phyloP scores from a whole-genome alignment of 768 basidiomycete species.

The Antrodiella citrinella region DNA sequence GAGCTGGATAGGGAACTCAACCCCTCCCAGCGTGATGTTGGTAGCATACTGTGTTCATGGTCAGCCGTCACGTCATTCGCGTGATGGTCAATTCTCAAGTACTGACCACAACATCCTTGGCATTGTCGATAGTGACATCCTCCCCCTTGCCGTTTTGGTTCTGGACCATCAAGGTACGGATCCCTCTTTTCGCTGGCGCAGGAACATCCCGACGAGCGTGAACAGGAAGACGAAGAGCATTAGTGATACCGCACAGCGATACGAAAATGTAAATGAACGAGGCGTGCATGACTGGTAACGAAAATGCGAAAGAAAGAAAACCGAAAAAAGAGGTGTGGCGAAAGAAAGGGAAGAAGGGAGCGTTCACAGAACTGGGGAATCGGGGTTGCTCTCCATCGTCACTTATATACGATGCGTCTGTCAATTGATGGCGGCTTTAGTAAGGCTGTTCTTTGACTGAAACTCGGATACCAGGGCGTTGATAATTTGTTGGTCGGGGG shows the following conservation, averaged over 20 bases:
- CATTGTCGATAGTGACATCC: constrained; percentile 12
- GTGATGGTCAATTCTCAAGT: too few relatives aligned
- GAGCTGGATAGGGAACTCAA: constrained; percentile 23
- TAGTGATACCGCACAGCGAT: constrained; percentile 20
- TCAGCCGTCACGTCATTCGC: too few relatives aligned
- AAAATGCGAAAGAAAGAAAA: constrained; percentile 5
- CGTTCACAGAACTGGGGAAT: constrained; percentile 8
- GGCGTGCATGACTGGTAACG: constrained; percentile 12
- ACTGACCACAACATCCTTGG: constrained; percentile 15
- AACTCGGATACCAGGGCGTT: not conserved
- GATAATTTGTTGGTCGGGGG: not conserved
- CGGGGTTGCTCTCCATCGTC: not conserved
- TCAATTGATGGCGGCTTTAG: not conserved
- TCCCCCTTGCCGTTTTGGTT: not conserved
- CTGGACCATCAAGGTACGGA: not conserved
- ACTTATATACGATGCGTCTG: not conserved
- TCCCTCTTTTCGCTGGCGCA: not conserved
- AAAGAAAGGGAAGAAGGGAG: constrained; percentile 8
- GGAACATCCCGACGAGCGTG: constrained; percentile 4
- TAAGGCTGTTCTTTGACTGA: not conserved
- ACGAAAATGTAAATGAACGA: constrained; percentile 10
- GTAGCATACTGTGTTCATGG: constrained; percentile 13
- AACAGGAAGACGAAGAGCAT: constrained; percentile 13
- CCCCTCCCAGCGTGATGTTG: constrained; percentile 16
- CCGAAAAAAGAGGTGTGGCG: constrained; percentile 6